Base-by-base conservation (phyloP, 805 yeast genomes). In the Sugiyamaella smithiae region DNA sequence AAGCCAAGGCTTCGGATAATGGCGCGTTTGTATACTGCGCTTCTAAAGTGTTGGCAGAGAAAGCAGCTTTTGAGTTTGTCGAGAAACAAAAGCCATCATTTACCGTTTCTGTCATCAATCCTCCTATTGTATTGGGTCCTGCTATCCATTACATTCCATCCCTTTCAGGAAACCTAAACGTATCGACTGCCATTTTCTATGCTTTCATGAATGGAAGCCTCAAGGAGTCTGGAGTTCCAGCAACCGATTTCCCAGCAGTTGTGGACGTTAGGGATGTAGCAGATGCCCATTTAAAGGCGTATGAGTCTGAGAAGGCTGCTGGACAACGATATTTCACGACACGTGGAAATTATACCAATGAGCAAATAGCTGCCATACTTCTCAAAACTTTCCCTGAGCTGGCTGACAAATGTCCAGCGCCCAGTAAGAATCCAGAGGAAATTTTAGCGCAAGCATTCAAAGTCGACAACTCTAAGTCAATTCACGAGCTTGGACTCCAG, bases 231-330 rank as follows among this genome's bases (percentile, higher is more conserved):
- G 25, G 43, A 43, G 43, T 37, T 56, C 63, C 48, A 38, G 48
- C 26, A 12, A 46, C 45, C 14, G 26, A 22, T n/a, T 36, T 16
- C 14, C 63, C 50, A 55, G 58, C 55, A 5, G 17, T 62, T 40
- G 69, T 76, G 32, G 85, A 82, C 61, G 85, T 82, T 3, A 71
- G 85, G 58, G 87, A 83, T 57, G 83, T 78, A 36, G 84, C 86
- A 6, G 60, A 60, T 46, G 80, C 83, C 5, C 88, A 82, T 59
- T 57, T 79, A 9, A 54, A 59, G 12, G 81, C 84, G 3, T 67
- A 78, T 49, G 75, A 74, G 64, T 45, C 63, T 61, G 31, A 51
- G 6, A 51, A 50, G 17, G 49, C 64, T 5, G 56, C 40, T 16
- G 56, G 48, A 11, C 45, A 46, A 42, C 37, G 55, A 22, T 52